Conservation (phyloP, 306 rosid genomes). For the Dryas octopetala region DNA sequence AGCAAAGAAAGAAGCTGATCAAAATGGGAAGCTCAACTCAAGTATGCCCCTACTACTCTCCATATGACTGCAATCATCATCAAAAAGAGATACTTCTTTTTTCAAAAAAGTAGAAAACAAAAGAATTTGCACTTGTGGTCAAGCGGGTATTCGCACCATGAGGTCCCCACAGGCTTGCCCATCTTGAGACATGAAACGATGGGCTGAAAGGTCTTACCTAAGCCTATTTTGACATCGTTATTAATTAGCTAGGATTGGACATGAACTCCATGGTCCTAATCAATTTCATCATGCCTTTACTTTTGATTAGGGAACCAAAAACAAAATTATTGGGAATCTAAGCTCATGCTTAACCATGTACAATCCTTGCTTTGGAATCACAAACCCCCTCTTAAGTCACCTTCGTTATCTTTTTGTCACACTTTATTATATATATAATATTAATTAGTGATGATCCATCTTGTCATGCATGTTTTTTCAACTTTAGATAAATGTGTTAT, state of each 20-base stretch:
- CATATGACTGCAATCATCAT: constrained; percentile 78
- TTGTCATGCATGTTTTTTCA: constrained; percentile 47
- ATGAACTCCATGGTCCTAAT: constrained; percentile 47
- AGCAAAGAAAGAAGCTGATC: constrained; percentile 33
- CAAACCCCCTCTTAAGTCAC: constrained; percentile 25
- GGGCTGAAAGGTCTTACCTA: constrained; percentile 76
- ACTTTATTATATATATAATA: constrained; percentile 20
- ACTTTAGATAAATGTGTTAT: constrained; percentile 60
- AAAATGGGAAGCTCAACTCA: constrained; percentile 35
- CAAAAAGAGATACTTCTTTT: constrained; percentile 60
- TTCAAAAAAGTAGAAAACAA: background rate
- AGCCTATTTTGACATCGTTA: constrained; percentile 36
- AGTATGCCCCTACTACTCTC: constrained; percentile 50
- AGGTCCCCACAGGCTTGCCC: constrained; percentile 54
- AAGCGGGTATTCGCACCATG: constrained; percentile 56
- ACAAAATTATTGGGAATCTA: constrained; percentile 41
- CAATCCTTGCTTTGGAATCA: constrained; percentile 58
- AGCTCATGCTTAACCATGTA: constrained; percentile 45
- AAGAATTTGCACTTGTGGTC: constrained; percentile 49
- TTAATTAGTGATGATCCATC: constrained; percentile 43
- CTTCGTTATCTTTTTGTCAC: constrained; percentile 27
- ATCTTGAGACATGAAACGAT: constrained; percentile 68
- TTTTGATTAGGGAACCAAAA: constrained; percentile 39
- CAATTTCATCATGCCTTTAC: constrained; percentile 32
- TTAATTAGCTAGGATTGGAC: constrained; percentile 53